Percentiles rank a stretch among this genome's conserved stretches.
Conservation (phyloP, 306 rosid species). For the Vachellia collinsii region DNA sequence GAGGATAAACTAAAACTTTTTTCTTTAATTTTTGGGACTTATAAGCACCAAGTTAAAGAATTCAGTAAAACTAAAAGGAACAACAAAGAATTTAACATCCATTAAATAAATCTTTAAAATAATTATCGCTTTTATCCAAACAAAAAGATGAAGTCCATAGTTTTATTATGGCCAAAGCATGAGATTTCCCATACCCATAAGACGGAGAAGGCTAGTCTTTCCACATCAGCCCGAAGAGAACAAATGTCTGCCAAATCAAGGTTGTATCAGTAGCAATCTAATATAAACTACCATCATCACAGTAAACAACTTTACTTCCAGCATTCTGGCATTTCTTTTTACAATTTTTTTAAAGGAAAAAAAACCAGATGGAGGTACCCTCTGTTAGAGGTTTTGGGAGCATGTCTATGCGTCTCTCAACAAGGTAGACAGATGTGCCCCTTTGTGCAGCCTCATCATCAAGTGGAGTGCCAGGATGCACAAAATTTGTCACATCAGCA, state of each 20-base stretch:
- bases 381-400: conserved; percentile 98
- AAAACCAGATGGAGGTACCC: conserved; percentile 52
- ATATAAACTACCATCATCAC: conserved; percentile 15
- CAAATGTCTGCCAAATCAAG: conserved; percentile 74
- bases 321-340: not conserved
- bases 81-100: not conserved
- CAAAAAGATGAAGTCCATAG: conserved; percentile 7
- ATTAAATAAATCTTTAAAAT: not conserved
- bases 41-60: not conserved
- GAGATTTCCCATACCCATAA: conserved; percentile 74
- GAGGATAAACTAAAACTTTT: not conserved
- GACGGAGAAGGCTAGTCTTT: conserved; percentile 95
- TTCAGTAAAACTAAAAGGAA: not conserved
- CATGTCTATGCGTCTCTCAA: conserved; percentile 97
- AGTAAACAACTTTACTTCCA: not conserved
- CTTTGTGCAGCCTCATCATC: conserved; percentile 95
- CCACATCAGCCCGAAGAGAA: conserved; percentile 94
- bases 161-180: conserved; percentile 25
- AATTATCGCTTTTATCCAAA: conserved; percentile 34
- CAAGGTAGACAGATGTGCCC: conserved; percentile 98
- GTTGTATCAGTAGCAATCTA: conserved; percentile 31
- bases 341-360: not conserved
- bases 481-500: conserved; percentile 98
- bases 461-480: conserved; percentile 79
- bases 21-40: not conserved